Percentiles rank a stretch among this genome's conserved stretches.
phyloP scores from a whole-genome alignment of 768 basidiomycete species.

The Tylopilus felleus region DNA sequence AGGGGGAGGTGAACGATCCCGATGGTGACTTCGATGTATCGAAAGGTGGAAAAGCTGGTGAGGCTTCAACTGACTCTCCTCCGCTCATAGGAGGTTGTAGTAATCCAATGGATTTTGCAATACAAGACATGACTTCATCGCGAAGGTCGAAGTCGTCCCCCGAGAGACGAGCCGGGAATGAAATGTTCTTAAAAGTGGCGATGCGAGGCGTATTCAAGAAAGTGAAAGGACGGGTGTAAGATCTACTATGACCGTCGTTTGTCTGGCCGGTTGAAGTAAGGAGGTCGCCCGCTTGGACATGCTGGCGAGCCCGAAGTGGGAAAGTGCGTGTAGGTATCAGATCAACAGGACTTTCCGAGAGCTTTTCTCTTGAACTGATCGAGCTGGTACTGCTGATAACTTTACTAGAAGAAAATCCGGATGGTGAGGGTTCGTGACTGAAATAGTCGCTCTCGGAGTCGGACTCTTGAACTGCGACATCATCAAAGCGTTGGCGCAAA shows the following conservation, averaged over 20 bases:
- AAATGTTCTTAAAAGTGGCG: conserved; percentile 26
- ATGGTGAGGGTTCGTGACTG: conserved; percentile 23
- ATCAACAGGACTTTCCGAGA: conserved; percentile 24
- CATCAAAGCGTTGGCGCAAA: conserved; percentile 87
- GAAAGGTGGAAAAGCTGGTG: conserved; percentile 56
- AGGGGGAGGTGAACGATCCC: conserved; percentile 57
- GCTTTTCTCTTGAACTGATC: conserved; percentile 20
- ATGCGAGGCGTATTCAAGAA: conserved; percentile 50
- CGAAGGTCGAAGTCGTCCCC: conserved; percentile 88
- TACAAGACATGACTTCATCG: conserved; percentile 95
- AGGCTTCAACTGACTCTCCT: conserved; percentile 60
- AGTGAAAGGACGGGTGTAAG: conserved; percentile 46
- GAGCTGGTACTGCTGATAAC: conserved; percentile 10
- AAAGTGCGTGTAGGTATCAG: conserved; percentile 20
- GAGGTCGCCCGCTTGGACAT: conserved; percentile 76
- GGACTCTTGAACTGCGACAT: conserved; percentile 40
- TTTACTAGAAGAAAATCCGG: conserved; percentile 21
- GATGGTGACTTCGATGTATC: conserved; percentile 35
- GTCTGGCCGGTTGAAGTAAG: conserved; percentile 52
- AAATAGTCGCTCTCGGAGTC: conserved; percentile 62
- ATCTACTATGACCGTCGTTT: conserved; percentile 46
- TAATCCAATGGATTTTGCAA: conserved; percentile 95
- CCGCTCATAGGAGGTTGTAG: conserved; percentile 80
- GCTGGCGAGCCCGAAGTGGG: conserved; percentile 38
- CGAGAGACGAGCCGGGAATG: conserved; percentile 27